Evolutionary conservation across 345 rosid genomes (phyloP).

Genomic region (Acer saccharum): DNA sequence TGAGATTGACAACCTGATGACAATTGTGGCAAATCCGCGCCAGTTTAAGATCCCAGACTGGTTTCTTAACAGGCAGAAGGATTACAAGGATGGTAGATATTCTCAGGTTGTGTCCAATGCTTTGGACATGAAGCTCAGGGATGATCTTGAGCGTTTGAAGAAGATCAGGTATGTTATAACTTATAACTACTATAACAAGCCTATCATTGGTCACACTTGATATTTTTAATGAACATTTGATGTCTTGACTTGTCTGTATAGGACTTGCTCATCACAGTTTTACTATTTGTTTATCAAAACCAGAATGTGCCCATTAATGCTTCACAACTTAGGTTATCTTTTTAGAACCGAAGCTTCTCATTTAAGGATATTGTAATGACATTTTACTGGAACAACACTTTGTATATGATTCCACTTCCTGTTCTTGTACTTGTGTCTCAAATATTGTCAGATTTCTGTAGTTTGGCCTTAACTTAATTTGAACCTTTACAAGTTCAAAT

Average conservation of each 20-base stretch:
- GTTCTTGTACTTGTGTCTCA: neutral
- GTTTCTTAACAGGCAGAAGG: conserved; percentile 49
- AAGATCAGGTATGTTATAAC: conserved; percentile 34
- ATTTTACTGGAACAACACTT: neutral
- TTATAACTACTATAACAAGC: neutral
- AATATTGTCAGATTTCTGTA: neutral
- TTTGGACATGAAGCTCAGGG: conserved; percentile 47
- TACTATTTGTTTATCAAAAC: neutral
- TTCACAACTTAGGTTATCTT: neutral
- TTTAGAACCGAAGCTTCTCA: neutral
- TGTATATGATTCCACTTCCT: neutral
- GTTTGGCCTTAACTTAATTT: neutral
- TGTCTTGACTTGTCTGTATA: neutral
- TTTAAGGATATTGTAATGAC: neutral
- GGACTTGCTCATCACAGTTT: neutral
- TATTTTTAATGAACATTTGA: neutral
- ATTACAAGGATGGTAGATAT: conserved; percentile 43
- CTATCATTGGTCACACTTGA: neutral
- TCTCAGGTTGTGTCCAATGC: conserved; percentile 50
- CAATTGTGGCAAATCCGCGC: conserved; percentile 40
- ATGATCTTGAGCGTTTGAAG: conserved; percentile 47
- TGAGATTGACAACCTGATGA: conserved; percentile 44
- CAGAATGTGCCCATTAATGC: neutral
- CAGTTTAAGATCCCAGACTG: conserved; percentile 48
- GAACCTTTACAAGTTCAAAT: neutral